Conservation (phyloP, 805 yeast genomes). For the Monosporozyma solicola region DNA sequence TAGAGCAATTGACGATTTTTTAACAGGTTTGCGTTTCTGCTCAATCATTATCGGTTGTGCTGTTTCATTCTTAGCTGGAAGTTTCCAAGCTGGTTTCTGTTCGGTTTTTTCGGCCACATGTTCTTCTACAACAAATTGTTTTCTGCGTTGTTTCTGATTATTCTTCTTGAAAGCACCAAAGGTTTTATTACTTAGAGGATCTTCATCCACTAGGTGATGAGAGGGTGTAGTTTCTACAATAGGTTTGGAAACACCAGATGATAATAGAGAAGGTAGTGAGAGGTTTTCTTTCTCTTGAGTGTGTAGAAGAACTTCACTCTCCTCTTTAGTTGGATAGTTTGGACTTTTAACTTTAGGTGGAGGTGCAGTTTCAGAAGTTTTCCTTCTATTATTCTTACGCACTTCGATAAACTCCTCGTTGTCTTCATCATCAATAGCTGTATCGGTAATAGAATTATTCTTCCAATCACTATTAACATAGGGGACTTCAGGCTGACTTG, state of each 20-base stretch:
- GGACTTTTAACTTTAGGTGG: background rate
- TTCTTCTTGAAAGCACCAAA: constrained; percentile 19
- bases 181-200: constrained; percentile 7
- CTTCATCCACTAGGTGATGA: background rate
- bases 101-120: background rate
- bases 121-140: constrained; percentile 4
- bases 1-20: constrained; percentile 4
- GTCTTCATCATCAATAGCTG: constrained; percentile 9
- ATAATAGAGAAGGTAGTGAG: constrained; percentile 12
- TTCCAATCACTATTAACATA: background rate
- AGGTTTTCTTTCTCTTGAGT: constrained; percentile 2
- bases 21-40: background rate
- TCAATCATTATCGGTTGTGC: too few species aligned
- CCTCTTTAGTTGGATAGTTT: background rate
- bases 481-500: background rate
- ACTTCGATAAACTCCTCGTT: constrained; percentile 16
- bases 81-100: constrained; percentile 16
- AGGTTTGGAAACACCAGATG: background rate
- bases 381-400: constrained; percentile 11
- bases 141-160: constrained; percentile 24
- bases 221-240: background rate
- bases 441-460: background rate
- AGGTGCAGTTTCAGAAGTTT: constrained; percentile 2
- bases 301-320: constrained; percentile 14
- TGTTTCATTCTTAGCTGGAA: background rate